phyloP scores from a whole-genome alignment of 2,329 filamentous ascomycete species.

The Meredithiella fracta region DNA sequence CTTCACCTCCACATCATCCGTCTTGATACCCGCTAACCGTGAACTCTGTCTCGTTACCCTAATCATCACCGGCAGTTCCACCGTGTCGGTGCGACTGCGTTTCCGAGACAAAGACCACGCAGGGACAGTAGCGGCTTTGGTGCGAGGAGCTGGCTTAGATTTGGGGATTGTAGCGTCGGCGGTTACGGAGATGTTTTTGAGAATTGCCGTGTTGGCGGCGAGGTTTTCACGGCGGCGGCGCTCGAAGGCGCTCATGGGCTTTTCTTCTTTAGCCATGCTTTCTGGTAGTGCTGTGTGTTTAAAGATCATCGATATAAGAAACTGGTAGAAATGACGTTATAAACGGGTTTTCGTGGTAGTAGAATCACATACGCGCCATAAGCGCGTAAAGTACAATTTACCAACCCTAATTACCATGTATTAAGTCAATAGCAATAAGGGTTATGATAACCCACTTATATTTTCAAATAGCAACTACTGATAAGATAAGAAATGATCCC shows the following conservation, averaged over 20 bases:
- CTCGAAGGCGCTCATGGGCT: slow-evolving; percentile 65
- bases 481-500: neutral
- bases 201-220: slow-evolving; percentile 62
- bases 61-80: slow-evolving; percentile 25
- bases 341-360: too few relatives aligned
- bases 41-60: slow-evolving; percentile 39
- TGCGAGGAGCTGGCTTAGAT: slow-evolving; percentile 27
- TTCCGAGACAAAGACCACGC: neutral
- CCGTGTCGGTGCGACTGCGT: slow-evolving; percentile 26
- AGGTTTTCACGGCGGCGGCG: slow-evolving; percentile 73
- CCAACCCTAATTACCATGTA: neutral
- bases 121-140: slow-evolving; percentile 21
- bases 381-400: neutral
- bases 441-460: neutral
- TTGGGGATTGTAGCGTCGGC: slow-evolving; percentile 34
- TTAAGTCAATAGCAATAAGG: neutral
- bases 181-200: slow-evolving; percentile 59
- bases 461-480: neutral
- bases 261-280: slow-evolving; percentile 16
- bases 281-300: neutral
- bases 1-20: slow-evolving; percentile 27
- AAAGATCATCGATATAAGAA: too few relatives aligned
- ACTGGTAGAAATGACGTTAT: too few relatives aligned
- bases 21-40: slow-evolving; percentile 37
- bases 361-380: neutral